phyloP scores from a whole-genome alignment of 805 yeast species.

The Lipomyces mesembrius region DNA sequence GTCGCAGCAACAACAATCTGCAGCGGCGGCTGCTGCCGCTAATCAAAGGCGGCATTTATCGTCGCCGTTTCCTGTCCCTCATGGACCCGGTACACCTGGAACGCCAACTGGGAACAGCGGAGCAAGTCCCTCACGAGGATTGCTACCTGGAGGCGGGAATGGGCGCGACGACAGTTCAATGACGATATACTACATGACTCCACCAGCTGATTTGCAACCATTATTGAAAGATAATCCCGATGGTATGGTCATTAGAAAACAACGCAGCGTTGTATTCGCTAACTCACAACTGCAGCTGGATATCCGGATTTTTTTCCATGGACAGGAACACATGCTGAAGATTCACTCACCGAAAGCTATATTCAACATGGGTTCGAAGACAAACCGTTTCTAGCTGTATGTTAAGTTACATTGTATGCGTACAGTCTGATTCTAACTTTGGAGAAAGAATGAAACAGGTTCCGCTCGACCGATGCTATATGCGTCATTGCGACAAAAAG shows the following conservation, averaged over 20 bases:
- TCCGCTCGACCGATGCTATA: slow-evolving; percentile 66
- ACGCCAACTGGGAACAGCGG: slow-evolving; percentile 27
- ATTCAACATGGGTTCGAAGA: slow-evolving; percentile 76
- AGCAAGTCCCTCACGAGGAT: slow-evolving; percentile 24
- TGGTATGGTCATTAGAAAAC: slow-evolving; percentile 6
- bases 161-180: slow-evolving; percentile 30
- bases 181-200: slow-evolving; percentile 30
- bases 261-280: not conserved
- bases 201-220: slow-evolving; percentile 28
- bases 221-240: slow-evolving; percentile 27
- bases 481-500: slow-evolving; percentile 48
- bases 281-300: slow-evolving; percentile 19
- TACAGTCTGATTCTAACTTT: not conserved
- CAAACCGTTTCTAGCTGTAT: slow-evolving; percentile 39
- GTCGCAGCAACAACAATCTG: slow-evolving; percentile 11
- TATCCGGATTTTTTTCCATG: slow-evolving; percentile 79
- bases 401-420: not conserved
- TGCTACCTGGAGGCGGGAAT: not conserved
- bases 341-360: slow-evolving; percentile 56
- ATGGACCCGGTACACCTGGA: slow-evolving; percentile 28
- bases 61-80: slow-evolving; percentile 30
- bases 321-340: slow-evolving; percentile 63
- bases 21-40: slow-evolving; percentile 9
- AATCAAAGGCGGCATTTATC: slow-evolving; percentile 32
- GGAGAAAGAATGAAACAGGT: slow-evolving; percentile 61